Evolutionary conservation across 2,329 filamentous ascomycete genomes (phyloP), one percentile per base, ranked within the genome.

Genomic region (Bipolaris cookei): DNA sequence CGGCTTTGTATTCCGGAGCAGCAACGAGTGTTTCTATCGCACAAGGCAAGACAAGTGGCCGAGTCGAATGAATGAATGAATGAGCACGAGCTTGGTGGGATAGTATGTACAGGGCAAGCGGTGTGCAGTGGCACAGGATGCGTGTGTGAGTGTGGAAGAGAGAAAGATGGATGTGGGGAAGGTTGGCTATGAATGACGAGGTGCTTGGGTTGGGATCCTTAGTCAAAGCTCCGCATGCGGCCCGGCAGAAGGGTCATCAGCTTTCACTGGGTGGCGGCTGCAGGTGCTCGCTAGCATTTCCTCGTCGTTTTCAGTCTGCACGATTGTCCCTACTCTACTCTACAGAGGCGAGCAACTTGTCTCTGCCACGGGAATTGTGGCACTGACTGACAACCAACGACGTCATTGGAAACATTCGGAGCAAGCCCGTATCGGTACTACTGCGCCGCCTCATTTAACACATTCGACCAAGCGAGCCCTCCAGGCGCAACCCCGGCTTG

Each of bases 201-300:
- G 54, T 54, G 32, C 47, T 56, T 38, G 47, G 42, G 39, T 23
- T 54, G 39, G 47, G 47, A 44, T 21, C 21, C 51, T 51, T 57
- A 62, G 59, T 53, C 56, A 51, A 59, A 59, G 59, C 59, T 59
- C 56, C 51, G 52, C 58, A 54, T 34, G 56, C 55, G 51, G 55
- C 37, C 58, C 43, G 55, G 49, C 25, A 42, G 45, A 54, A 41
- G 50, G 28, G 28, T 13, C 28, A 45, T 45, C 52, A 54, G 39
- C 47, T 38, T 58, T 50, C 35, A 50, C 54, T 44, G 32, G 41
- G 37, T 53, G 38, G 32, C 46, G 49, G 37, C 25, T 44, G 37
- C 51, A 49, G 46, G 46, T 32, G 47, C 16, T 32, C 37, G 32
- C 54, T 47, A 59, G 35, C 28, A 56, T 54, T 41, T 47, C 25